Conservation (phyloP, 2,329 filamentous ascomycete species). For the Incumbomyces delicatus region DNA sequence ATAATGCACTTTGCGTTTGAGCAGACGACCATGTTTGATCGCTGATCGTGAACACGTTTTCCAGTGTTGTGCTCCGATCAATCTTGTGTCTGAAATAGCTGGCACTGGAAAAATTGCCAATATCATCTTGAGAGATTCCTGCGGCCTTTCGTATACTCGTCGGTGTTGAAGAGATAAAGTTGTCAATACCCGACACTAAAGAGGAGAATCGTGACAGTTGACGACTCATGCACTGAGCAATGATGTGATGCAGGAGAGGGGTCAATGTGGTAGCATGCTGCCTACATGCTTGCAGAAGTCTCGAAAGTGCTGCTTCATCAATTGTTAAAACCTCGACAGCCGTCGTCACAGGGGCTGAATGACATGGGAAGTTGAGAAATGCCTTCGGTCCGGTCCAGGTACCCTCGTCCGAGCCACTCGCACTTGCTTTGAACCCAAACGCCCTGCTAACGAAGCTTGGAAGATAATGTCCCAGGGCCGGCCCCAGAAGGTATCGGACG, state of each 20-base stretch:
- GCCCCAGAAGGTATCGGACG: constrained; percentile 35
- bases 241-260: constrained; percentile 31
- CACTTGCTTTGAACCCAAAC: constrained; percentile 27
- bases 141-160: constrained; percentile 33
- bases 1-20: constrained; percentile 22
- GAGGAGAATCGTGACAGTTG: neutral
- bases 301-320: constrained; percentile 19
- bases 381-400: constrained; percentile 27
- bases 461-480: constrained; percentile 30
- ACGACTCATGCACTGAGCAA: constrained; percentile 16
- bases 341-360: constrained; percentile 16
- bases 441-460: constrained; percentile 26
- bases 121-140: constrained; percentile 24
- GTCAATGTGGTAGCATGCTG: constrained; percentile 33
- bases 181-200: constrained; percentile 17
- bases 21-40: constrained; percentile 29
- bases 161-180: constrained; percentile 30
- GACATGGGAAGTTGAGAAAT: constrained; percentile 7
- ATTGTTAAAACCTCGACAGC: constrained; percentile 27
- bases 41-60: constrained; percentile 1
- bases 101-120: constrained; percentile 29
- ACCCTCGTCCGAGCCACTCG: constrained; percentile 19
- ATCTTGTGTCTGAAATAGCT: constrained; percentile 22
- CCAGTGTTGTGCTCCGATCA: neutral
- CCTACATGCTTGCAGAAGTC: constrained; percentile 25